Evolutionary conservation across 768 basidiomycete genomes (phyloP), one percentile per base, ranked within the genome.

Genomic region (Mrakia frigida): DNA sequence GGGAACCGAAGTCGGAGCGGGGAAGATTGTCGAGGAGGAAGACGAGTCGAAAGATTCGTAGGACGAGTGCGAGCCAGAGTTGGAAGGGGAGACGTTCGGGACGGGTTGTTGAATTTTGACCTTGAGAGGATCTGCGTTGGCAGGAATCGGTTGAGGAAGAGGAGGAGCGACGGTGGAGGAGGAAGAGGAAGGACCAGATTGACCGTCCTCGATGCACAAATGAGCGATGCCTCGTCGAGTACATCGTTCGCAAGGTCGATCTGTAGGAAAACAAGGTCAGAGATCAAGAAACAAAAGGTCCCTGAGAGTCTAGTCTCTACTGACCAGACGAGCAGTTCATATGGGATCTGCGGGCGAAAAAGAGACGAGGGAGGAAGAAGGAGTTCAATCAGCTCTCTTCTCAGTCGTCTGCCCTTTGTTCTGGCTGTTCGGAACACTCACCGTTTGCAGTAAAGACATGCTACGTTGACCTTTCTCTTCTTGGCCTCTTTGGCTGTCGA

Each of bases 201-300:
- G 31, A 9, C 59, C 73, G 28, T 37, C 39, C 25, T 67, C 61
- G 31, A 37, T 31, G 28, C 73, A 74, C 31, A 74, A n/a, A 16
- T 74, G 61, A 21, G 41, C 43, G 52, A 74, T 74, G 9, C 73
- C 73, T 1, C 73, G 60, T 1, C 59, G 56, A 14, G 65, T 39
- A 67, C 73, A 74, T 37, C 73, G n/a, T 43, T 50, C 61, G 39
- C 73, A 74, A 11, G 73, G 73, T 50, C 73, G 59, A 16, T 74
- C 73, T 72, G 21, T 1, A 50, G 16, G 23, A 18, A 28, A 56
- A 72, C 7, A 35, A 28, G 25, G 59, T 72, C 21, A 72, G 71
- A 6, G n/a, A n/a, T n/a, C n/a, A 7, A 16, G 7, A 10, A 0
- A 33, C 23, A 56, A 28, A 14, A 4, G n/a, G 6, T 31, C 4